A percentile compares a stretch with the other conserved stretches of the same genome.
Evolutionary conservation across 768 basidiomycete genomes (phyloP).

Genomic region (Leccinum fibrillosum): DNA sequence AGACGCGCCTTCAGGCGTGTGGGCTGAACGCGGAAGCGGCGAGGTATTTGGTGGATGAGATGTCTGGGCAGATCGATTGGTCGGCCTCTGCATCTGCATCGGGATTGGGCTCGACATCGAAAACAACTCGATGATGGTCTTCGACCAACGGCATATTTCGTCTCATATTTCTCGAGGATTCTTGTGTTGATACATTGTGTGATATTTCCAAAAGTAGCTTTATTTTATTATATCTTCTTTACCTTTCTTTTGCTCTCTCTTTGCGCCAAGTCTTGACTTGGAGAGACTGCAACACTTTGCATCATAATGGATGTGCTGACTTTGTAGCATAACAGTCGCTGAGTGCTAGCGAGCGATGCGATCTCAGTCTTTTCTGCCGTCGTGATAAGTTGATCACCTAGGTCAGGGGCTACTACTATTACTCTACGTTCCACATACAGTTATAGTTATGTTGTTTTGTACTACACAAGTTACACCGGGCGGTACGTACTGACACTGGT

Average conservation of each 20-base stretch:
- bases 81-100: background rate
- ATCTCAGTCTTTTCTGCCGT: too few species aligned
- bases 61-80: slow-evolving; percentile 26
- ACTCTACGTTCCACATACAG: too few species aligned
- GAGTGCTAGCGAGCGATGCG: too few species aligned
- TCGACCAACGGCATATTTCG: background rate
- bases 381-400: too few species aligned
- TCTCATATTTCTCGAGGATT: background rate
- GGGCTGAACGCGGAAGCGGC: slow-evolving; percentile 16
- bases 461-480: too few species aligned
- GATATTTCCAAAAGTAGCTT: slow-evolving; percentile 3
- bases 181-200: background rate
- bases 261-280: too few species aligned
- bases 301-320: background rate
- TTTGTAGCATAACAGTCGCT: too few species aligned
- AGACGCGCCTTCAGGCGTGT: slow-evolving; percentile 20
- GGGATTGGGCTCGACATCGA: background rate
- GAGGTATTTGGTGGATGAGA: slow-evolving; percentile 23
- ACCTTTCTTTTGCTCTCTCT: background rate
- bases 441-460: too few species aligned
- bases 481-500: too few species aligned
- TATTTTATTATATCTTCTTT: background rate
- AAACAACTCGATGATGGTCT: background rate
- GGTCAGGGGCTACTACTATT: too few species aligned
- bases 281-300: too few species aligned